Percentiles rank a stretch among this genome's conserved stretches.
These are phyloP conservation scores for Sarocladiaceae sp. DNA, from an alignment of 2,329 filamentous ascomycete genomes.

Conservation along the genomic window DNA sequence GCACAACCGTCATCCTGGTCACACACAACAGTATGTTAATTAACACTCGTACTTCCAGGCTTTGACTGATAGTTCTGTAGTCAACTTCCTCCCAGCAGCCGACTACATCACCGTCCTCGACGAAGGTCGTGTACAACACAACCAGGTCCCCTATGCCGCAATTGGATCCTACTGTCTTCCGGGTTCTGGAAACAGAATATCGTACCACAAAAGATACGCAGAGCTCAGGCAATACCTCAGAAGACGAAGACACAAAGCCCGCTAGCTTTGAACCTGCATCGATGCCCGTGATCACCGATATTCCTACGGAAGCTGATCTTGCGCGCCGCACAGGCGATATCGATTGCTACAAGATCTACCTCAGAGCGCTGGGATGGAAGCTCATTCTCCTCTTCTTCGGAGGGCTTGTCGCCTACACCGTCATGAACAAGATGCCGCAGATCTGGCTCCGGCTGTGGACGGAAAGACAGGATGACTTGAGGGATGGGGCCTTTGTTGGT, in stretches of 20 bases:
- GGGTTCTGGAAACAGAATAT: background rate
- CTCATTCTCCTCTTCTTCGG: slow-evolving; percentile 10
- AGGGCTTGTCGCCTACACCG: slow-evolving; percentile 5
- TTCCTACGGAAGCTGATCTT: background rate
- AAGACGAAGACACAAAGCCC: background rate
- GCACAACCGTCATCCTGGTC: slow-evolving; percentile 16
- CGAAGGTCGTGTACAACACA: slow-evolving; percentile 16
- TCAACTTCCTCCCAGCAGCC: slow-evolving; percentile 19
- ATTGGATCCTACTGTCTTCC: slow-evolving; percentile 10
- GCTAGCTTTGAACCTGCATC: background rate
- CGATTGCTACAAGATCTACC: slow-evolving; percentile 11
- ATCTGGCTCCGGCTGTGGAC: slow-evolving; percentile 40
- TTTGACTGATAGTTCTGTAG: slow-evolving; percentile 11
- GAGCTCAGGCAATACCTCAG: background rate
- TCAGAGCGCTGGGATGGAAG: slow-evolving; percentile 10
- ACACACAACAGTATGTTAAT: background rate
- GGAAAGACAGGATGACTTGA: slow-evolving; percentile 15
- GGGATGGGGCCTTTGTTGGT: slow-evolving; percentile 24
- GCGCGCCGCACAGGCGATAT: slow-evolving; percentile 14
- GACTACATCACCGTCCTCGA: slow-evolving; percentile 22
- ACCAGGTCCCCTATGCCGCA: slow-evolving; percentile 19
- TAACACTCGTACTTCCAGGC: background rate
- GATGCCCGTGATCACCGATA: background rate
- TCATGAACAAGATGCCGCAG: slow-evolving; percentile 20
- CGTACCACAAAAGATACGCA: slow-evolving; percentile 3